These are phyloP conservation scores for Fusarium sp. DNA, from an alignment of 2,329 filamentous ascomycete species.

Conservation along the genomic window DNA sequence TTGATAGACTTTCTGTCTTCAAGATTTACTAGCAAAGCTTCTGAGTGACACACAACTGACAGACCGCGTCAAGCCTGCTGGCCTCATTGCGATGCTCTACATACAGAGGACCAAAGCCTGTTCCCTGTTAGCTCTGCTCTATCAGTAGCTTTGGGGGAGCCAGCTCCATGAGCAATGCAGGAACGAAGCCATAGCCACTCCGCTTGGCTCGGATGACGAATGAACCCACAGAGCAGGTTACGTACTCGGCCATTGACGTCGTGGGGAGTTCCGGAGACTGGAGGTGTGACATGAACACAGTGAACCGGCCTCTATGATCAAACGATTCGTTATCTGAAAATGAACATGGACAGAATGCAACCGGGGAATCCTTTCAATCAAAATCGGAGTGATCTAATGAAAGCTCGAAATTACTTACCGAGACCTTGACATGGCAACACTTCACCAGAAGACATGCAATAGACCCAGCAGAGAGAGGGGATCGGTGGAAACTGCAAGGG, in stretches of 20 bases:
- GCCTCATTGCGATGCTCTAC: constrained; percentile 13
- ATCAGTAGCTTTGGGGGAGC: constrained; percentile 24
- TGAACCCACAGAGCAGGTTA: constrained; percentile 29
- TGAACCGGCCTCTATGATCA: not conserved
- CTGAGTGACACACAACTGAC: constrained; percentile 17
- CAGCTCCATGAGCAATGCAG: constrained; percentile 42
- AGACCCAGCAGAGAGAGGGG: constrained; percentile 28
- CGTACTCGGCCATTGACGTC: constrained; percentile 31
- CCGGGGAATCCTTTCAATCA: not conserved
- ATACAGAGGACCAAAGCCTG: constrained; percentile 15
- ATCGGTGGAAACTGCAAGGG: constrained; percentile 35
- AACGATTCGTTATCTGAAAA: constrained; percentile 2
- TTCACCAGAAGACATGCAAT: constrained; percentile 20
- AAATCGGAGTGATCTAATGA: constrained; percentile 9
- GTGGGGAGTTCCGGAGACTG: constrained; percentile 12
- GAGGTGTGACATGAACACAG: not conserved
- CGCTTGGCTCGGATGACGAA: constrained; percentile 28
- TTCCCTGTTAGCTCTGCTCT: constrained; percentile 28
- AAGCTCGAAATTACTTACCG: constrained; percentile 23
- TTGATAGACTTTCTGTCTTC: constrained; percentile 5
- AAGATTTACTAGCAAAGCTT: constrained; percentile 4
- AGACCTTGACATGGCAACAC: constrained; percentile 21
- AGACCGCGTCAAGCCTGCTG: constrained; percentile 25
- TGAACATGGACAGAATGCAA: not conserved
- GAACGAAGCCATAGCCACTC: constrained; percentile 40